Evolutionary conservation across 352 stramenopile species (phyloP).

Genomic region (Globisporangium polare): DNA sequence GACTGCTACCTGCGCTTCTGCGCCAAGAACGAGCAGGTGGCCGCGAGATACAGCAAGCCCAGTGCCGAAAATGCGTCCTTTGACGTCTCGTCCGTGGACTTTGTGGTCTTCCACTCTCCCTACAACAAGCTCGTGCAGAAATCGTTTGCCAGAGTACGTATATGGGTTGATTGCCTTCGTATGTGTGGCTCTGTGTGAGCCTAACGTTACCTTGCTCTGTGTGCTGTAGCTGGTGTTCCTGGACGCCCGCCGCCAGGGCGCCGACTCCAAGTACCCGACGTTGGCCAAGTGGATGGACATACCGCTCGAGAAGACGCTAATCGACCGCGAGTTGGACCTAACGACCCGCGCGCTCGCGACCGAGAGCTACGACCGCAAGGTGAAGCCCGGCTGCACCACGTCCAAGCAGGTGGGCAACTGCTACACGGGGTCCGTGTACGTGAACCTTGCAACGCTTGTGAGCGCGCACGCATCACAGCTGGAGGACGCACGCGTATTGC

Average conservation of each 20-base stretch:
- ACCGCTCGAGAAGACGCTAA: constrained; percentile 90
- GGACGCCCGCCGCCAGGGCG: constrained; percentile 38
- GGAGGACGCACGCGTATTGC: constrained; percentile 70
- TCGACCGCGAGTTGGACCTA: constrained; percentile 89
- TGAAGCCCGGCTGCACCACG: constrained; percentile 80
- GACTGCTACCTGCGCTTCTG: constrained; percentile 92
- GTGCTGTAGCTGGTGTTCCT: constrained; percentile 43
- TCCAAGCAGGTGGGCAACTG: constrained; percentile 94
- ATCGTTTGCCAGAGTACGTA: constrained; percentile 86
- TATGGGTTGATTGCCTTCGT: not conserved
- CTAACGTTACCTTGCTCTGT: not conserved
- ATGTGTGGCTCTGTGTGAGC: not conserved
- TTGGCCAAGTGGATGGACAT: constrained; percentile 70
- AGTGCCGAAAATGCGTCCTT: constrained; percentile 26
- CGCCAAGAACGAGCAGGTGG: constrained; percentile 57
- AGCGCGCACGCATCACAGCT: constrained; percentile 43
- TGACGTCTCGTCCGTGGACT: constrained; percentile 81
- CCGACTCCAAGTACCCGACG: constrained; percentile 23
- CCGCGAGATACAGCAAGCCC: not conserved
- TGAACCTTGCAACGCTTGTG: constrained; percentile 94
- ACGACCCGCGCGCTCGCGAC: constrained; percentile 76
- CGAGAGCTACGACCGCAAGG: constrained; percentile 69
- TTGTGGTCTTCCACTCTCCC: constrained; percentile 96
- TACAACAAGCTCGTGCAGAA: constrained; percentile 99
- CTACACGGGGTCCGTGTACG: constrained; percentile 97